Base-by-base conservation (phyloP, 2,329 filamentous ascomycete genomes). In the Epicoccum sorghinum region DNA sequence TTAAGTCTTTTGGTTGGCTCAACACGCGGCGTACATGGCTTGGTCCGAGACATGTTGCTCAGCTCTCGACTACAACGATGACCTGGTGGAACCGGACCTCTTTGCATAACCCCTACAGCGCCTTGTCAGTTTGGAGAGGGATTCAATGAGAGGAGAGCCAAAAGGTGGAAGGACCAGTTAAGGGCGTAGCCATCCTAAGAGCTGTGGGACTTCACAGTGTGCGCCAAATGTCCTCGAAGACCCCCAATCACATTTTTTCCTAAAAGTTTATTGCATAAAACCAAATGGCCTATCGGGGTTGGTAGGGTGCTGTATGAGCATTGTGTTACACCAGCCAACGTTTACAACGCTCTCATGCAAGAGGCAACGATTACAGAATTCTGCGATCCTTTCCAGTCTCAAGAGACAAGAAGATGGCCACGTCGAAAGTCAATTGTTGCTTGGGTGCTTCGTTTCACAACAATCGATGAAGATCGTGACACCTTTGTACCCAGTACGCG, bases 401-500 rank as follows among this genome's bases (percentile, higher is more conserved):
- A 23, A 32, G 24, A 45, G 52, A 50, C 33, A 37, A 12, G 24
- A 7, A 32, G 18, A 27, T 9, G 27, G 52, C 41, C 52, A 55
- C 41, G 52, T 55, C 49, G 30, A 22, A 36, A 50, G 24, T 46
- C 37, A 50, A 55, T 24, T 7, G 37, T 38, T 46, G 25, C 30
- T 23, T 27, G 43, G 13, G 43, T 51, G 30, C 43, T 25, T 47
- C 53, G 53, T 56, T 56, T 23, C 53, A 56, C 53, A 39, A 44
- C 47, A 56, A 52, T 56, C 53, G 39, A 56, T 56, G 52, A 55
- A 50, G 46, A 55, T 50, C 41, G 52, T 55, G 42, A 50, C 52
- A 55, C 52, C 42, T 47, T 36, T 25, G 47, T 42, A 35, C 50
- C 35, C 27, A 14, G 47, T 42, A 35, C 50, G 30, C 27, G 42